phyloP scores from a whole-genome alignment of 2,329 filamentous ascomycete species.

The Neonectria coccinea region DNA sequence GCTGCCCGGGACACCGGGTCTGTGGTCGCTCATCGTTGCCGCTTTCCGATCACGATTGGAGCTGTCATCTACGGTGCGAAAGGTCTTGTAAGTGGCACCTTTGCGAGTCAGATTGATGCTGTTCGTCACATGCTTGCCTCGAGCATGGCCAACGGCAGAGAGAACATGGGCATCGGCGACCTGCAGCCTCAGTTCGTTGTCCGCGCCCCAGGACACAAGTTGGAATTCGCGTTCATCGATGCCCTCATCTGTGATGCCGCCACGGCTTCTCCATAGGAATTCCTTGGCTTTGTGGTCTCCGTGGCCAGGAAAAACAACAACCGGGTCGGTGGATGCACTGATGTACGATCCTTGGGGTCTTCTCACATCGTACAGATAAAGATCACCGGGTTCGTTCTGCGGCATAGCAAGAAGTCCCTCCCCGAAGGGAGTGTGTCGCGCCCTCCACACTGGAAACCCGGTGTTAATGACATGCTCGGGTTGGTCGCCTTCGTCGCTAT shows the following conservation, averaged over 20 bases:
- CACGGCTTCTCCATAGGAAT: slow-evolving; percentile 88
- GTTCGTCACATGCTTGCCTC: slow-evolving; percentile 72
- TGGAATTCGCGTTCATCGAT: slow-evolving; percentile 90
- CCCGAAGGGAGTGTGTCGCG: slow-evolving; percentile 91
- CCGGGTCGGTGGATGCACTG: slow-evolving; percentile 61
- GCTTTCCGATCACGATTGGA: slow-evolving; percentile 68
- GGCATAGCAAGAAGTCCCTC: slow-evolving; percentile 90
- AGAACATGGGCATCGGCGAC: slow-evolving; percentile 75
- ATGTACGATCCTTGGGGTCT: slow-evolving; percentile 57
- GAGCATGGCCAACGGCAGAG: slow-evolving; percentile 77
- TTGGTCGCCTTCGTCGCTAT: slow-evolving; percentile 68
- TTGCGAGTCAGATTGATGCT: slow-evolving; percentile 81
- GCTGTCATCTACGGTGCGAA: slow-evolving; percentile 76
- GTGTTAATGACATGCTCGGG: slow-evolving; percentile 84
- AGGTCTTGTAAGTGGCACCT: slow-evolving; percentile 87
- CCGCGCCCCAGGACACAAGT: slow-evolving; percentile 91
- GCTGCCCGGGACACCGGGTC: slow-evolving; percentile 57
- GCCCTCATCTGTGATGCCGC: slow-evolving; percentile 72
- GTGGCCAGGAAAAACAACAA: slow-evolving; percentile 71
- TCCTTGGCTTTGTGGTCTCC: slow-evolving; percentile 82
- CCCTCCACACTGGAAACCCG: slow-evolving; percentile 89
- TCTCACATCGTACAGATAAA: slow-evolving; percentile 84
- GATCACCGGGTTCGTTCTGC: slow-evolving; percentile 84
- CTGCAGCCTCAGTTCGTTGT: slow-evolving; percentile 84
- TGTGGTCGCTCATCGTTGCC: slow-evolving; percentile 72